Base-by-base conservation (phyloP, 495 filamentous ascomycete species). In the Penicillium fimorum region DNA sequence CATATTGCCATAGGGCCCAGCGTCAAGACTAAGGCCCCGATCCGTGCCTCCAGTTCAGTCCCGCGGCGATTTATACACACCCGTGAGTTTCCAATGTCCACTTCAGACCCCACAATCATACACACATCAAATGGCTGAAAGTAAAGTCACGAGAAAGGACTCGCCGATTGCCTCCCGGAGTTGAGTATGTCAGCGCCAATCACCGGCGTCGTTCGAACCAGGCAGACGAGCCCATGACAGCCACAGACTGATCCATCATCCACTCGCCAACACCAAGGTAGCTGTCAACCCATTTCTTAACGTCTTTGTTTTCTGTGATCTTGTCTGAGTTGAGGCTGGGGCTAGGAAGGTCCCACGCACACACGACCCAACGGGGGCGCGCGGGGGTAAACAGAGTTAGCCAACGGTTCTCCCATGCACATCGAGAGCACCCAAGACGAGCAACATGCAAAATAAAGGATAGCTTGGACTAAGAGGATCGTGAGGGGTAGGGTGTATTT, bases 181-280 rank as follows among this genome's bases (percentile, higher is more conserved):
- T 42, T 30, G 11, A n/a, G 13, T 18, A 46, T 20, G 40, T 20
- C 25, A 9, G 12, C 29, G 35, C 35, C 29, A 32, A 61, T 85
- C 79, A 96, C 73, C 92, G 85, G 68, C 80, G 88, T 64, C 93
- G 82, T 73, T 96, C 92, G 68, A 98, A 98, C 72, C 82, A 98
- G 32, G 84, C 80, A 70, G 89, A 94, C 13, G 88, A 86, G 13
- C 91, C 87, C 74, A 96, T 86, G 50, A 96, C 79, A 27, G 92
- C 92, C 27, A 97, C 91, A 5, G 91, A 94, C 76, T 93, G 88
- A 68, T 98, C 94, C 92, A 98, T 93, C 50, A 96, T 88, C 90
- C 90, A 95, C 74, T 98, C 94, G 68, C 94, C 94, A 42, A 97
- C 85, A 49, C 90, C 90, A 56, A 98, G 86, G 76, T 98, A 98